These are phyloP conservation scores for Aspergillus sp. DNA, from an alignment of 2,329 filamentous ascomycete genomes.

Conservation along the genomic window DNA sequence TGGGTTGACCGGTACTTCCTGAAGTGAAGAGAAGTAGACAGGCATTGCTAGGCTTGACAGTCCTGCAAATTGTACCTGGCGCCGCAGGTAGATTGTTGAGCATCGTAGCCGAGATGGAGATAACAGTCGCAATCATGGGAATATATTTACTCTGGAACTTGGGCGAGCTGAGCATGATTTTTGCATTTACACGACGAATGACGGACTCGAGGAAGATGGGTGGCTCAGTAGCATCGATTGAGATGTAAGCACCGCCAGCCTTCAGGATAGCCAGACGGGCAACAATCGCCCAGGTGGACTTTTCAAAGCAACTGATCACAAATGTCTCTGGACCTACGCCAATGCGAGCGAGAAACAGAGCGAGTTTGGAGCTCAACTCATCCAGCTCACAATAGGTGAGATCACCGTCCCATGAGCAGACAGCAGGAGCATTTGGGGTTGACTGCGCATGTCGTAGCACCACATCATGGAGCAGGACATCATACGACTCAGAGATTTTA, in stretches of 20 bases:
- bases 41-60: constrained; percentile 11
- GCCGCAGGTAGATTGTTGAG: neutral
- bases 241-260: constrained; percentile 56
- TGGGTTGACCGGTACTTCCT: constrained; percentile 21
- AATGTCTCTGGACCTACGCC: constrained; percentile 21
- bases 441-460: neutral
- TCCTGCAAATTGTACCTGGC: neutral
- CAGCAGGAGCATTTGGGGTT: constrained; percentile 7
- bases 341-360: constrained; percentile 20
- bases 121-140: constrained; percentile 2
- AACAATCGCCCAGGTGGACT: constrained; percentile 14
- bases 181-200: constrained; percentile 64
- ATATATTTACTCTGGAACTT: constrained; percentile 7
- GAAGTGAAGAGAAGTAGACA: constrained; percentile 23
- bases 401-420: constrained; percentile 21
- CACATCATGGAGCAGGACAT: neutral
- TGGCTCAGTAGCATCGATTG: constrained; percentile 71
- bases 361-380: constrained; percentile 22
- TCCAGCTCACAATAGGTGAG: constrained; percentile 20
- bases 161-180: constrained; percentile 56
- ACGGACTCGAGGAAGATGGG: constrained; percentile 66
- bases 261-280: constrained; percentile 15
- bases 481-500: neutral
- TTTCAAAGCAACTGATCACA: constrained; percentile 20
- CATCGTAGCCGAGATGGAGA: constrained; percentile 9